These are phyloP conservation scores for Tetracladium marchalianum DNA, from an alignment of 495 filamentous ascomycete genomes.

Conservation along the genomic window DNA sequence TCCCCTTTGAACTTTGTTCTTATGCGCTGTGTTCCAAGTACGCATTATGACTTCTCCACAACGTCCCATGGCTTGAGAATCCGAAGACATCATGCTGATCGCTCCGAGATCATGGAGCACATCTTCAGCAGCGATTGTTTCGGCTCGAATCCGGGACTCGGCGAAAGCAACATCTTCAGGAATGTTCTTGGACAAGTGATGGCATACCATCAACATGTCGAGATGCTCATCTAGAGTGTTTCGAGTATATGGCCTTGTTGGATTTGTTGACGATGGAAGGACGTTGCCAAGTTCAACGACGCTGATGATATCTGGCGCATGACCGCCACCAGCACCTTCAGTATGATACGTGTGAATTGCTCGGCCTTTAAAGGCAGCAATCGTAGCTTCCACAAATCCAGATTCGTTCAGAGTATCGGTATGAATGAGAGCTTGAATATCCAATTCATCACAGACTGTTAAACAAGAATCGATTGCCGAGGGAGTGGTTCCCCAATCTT, in stretches of 20 bases:
- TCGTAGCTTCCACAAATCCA: conserved; percentile 91
- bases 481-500: conserved; percentile 94
- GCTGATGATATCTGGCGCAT: conserved; percentile 93
- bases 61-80: conserved; percentile 96
- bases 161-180: conserved; percentile 95
- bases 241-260: conserved; percentile 80
- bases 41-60: conserved; percentile 91
- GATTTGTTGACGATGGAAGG: conserved; percentile 85
- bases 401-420: conserved; percentile 97
- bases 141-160: conserved; percentile 85
- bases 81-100: conserved; percentile 96
- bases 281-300: conserved; percentile 92
- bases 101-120: conserved; percentile 93
- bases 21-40: conserved; percentile 97
- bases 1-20: conserved; percentile 90
- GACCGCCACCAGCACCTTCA: conserved; percentile 91
- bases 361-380: conserved; percentile 76
- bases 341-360: conserved; percentile 99
- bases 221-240: conserved; percentile 97
- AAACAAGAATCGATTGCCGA: conserved; percentile 90
- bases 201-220: conserved; percentile 99
- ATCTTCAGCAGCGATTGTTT: conserved; percentile 97
- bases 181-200: conserved; percentile 85
- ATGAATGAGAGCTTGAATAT: conserved; percentile 93
- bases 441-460: conserved; percentile 76